Evolutionary conservation across 768 basidiomycete genomes (phyloP), one percentile per base, ranked within the genome.

Genomic region (Phanerochaete carnosa): DNA sequence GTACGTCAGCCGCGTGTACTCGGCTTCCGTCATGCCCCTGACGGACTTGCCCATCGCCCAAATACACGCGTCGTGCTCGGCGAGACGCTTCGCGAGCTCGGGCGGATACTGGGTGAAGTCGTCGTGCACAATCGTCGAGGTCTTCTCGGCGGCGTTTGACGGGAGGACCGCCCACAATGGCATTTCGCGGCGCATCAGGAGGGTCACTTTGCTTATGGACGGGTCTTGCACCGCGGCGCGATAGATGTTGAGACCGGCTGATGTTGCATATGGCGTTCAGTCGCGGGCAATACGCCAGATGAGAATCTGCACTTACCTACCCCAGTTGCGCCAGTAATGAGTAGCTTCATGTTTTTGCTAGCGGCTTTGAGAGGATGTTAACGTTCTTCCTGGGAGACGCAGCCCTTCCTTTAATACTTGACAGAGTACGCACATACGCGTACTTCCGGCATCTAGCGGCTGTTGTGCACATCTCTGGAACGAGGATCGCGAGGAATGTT

Each of bases 261-360:
- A 19, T 16, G 26, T 11, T n/a, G 5, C 45, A 16, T 26, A 25
- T 11, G 15, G 30, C 51, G n/a, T 22, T 39, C 22, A 45, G 3
- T 6, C 19, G 16, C 12, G 43, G 33, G 19, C 12, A 16, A 1
- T 16, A 7, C n/a, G 47, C 1, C 50, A 25, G 49, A 3, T 23
- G 55, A 54, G 6, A 57, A 19, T 15, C 33, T 45, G 37, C 23
- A 62, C 66, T 53, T 56, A 68, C 73, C 74, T 45, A 68, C 69
- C 11, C 75, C 75, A 15, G 75, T 76, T 5, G 69, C 75, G 13
- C 75, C 75, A 35, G 73, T 75, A 3, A 75, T 52, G 12, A 74
- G 37, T 5, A 74, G 64, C 32, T 64, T 68, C 72, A 74, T 73
- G 16, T 28, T 62, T 16, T 13, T 35, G 47, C 2, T 32, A 2